Evolutionary conservation across 148 eudicot species (phyloP).

Genomic region (Amaranthus palmeri): DNA sequence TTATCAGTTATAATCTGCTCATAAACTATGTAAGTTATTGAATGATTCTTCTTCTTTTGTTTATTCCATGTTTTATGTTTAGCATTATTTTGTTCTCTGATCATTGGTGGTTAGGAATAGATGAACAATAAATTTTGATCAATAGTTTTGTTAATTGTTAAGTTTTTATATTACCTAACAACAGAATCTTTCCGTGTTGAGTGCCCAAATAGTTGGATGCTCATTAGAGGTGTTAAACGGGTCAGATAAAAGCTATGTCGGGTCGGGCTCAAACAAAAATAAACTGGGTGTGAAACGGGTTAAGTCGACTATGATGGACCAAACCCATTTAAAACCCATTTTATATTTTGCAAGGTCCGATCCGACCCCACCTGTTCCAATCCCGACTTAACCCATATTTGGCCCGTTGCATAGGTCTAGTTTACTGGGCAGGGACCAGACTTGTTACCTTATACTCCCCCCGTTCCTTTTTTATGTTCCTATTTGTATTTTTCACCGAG

Average conservation of each 20-base stretch:
- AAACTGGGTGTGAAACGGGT: no score
- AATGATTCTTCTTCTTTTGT: conserved; percentile 7
- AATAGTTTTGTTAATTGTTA: conserved; percentile 1
- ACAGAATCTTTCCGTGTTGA: conserved; percentile 23
- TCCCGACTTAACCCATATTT: no score
- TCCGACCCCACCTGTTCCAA: no score
- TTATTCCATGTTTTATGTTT: neutral
- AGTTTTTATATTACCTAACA: neutral
- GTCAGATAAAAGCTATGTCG: neutral
- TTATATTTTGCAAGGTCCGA: no score
- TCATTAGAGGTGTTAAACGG: neutral
- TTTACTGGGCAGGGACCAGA: no score
- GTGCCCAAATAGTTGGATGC: conserved; percentile 24
- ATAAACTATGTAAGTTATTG: conserved; percentile 17
- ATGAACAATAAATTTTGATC: conserved; percentile 9
- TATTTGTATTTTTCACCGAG: no score
- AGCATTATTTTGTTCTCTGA: neutral
- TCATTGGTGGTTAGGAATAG: conserved; percentile 7
- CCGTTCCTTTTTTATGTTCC: no score
- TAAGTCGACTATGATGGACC: no score
- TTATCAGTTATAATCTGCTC: conserved; percentile 12
- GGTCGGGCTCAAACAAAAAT: no score
- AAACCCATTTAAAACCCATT: no score
- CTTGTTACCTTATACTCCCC: no score
- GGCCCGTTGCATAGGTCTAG: no score